Evolutionary conservation across 495 filamentous ascomycete species (phyloP), one percentile per base, ranked within the genome.

Genomic region (Hypoxylon rickii): DNA sequence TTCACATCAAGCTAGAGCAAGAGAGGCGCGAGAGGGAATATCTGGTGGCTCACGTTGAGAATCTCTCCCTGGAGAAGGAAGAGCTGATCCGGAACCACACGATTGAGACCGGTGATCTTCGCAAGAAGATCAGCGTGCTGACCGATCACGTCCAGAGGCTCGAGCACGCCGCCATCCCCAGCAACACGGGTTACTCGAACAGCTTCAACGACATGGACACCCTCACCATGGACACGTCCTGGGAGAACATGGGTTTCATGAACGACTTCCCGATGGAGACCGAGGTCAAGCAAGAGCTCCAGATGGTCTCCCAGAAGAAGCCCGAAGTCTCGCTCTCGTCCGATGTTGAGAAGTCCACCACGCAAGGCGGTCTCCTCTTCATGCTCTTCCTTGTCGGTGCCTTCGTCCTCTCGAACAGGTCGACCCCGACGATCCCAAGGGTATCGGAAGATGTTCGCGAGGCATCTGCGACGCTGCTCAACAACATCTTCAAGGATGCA

Each of bases 371-470:
- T 44, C 73, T 89, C 39, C 73, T 89, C 43, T 79, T 89, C 65
- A 86, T 87, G 92, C 89, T 96, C 61, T 89, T 98, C 55, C 89
- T 98, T 51, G 92, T 96, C 65, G 94, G 94, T 63, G 94, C 94
- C 43, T 97, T 96, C 70, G 91, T 97, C 55, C 91, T 93, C 45
- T 96, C 92, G 38, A 96, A 93, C 76, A 69, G 76, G 73, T 83
- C 70, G 66, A 86, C 64, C 58, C 86, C 63, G 60, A 84, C 73
- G 58, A 85, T 97, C 63, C 93, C 92, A 22, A 87, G 86, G 56
- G 85, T 98, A 60, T 90, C 94, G 15, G 90, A 96, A 51, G 93
- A 97, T 62, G 88, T 97, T 48, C 90, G 91, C 51, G 89, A 88
- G 52, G 95, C 95, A 48, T 96, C 92, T 16, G 89, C 93, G 44